Base-by-base conservation (phyloP, 1,284 basidiomycete genomes). In the Ceratobasidium sp. region DNA sequence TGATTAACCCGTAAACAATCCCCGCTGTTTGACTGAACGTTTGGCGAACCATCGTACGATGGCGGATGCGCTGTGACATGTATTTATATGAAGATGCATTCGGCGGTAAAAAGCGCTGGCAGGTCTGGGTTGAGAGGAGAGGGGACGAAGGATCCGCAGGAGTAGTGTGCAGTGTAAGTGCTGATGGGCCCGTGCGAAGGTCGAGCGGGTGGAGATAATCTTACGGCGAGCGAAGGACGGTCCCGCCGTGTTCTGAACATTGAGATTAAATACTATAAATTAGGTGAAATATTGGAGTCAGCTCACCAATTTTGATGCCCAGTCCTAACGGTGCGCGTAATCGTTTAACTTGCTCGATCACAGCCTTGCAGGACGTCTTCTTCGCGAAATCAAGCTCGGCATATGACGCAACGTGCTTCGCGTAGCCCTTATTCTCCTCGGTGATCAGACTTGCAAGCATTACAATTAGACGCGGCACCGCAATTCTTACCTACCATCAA, bases 341-440 rank as follows among this genome's bases (percentile, higher is more conserved):
- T 15, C 89, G 89, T 77, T 87, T 88, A 82, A 90, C 93, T 84
- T 93, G 93, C 55, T 89, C 88, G 80, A 98, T 95, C 3, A 91
- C 87, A 0, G 93, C 92, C 87, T 99, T 99, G 82, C 90, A 91
- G 12, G 87, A 89, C 0, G 95, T 96, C 69, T 94, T 90, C 83
- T 97, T 94, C 0, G 92, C 87, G 82, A 99, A 97, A 85, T 99
- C 97, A 39, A 99, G 84, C 83, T 99, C 97, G 64, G 98, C 86
- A 84, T 98, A 99, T 28, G 86, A 85, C 15, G 86, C 87, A 56
- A 93, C 68, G 9, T 58, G 53, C 39, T 77, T 68, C 1, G n/a
- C n/a, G 28, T 67, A 60, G 12, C 75, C 81, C 33, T 83, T 81
- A 42, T 89, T 86, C 77, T 87, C 88, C 87, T 84, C 49, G 87